These are phyloP conservation scores for Thymus mandschuricus DNA, from an alignment of 257 asterid species.

Conservation along the genomic window DNA sequence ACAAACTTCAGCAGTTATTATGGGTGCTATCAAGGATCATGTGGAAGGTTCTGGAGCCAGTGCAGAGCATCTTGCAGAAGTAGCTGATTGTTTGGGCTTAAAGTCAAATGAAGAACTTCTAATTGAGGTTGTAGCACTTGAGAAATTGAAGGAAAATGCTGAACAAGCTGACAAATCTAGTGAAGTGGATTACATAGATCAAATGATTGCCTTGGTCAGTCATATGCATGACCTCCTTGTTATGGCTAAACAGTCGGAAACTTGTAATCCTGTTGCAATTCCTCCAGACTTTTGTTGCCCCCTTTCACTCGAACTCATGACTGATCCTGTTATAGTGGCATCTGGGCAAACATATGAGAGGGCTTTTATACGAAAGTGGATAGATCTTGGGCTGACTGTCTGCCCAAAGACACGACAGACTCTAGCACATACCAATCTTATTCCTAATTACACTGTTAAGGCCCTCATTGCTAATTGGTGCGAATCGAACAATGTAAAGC, in stretches of 20 bases:
- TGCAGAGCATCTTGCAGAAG: constrained; percentile 60
- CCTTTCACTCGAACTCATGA: constrained; percentile 87
- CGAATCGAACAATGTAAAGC: constrained; percentile 66
- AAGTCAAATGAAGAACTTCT: constrained; percentile 79
- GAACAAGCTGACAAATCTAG: constrained; percentile 69
- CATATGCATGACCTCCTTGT: constrained; percentile 88
- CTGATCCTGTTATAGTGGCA: constrained; percentile 89
- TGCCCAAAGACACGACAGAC: constrained; percentile 92
- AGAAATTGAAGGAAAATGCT: constrained; percentile 80
- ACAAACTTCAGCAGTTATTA: constrained; percentile 53
- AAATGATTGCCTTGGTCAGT: constrained; percentile 66
- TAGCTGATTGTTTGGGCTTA: constrained; percentile 67
- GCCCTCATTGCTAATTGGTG: constrained; percentile 88
- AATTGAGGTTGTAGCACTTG: constrained; percentile 87
- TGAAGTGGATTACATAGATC: constrained; percentile 75
- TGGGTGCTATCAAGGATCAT: constrained; percentile 60
- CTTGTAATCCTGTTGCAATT: constrained; percentile 63
- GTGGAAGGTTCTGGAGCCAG: constrained; percentile 69
- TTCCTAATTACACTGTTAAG: constrained; percentile 88
- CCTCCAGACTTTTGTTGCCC: constrained; percentile 92
- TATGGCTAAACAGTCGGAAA: constrained; percentile 63
- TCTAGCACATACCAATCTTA: constrained; percentile 73
- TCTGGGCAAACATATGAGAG: constrained; percentile 96
- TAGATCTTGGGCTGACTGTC: constrained; percentile 83
- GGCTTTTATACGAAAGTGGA: constrained; percentile 77